Evolutionary conservation across 352 stramenopile genomes (phyloP).

Genomic region (Blastocystis sp.): DNA sequence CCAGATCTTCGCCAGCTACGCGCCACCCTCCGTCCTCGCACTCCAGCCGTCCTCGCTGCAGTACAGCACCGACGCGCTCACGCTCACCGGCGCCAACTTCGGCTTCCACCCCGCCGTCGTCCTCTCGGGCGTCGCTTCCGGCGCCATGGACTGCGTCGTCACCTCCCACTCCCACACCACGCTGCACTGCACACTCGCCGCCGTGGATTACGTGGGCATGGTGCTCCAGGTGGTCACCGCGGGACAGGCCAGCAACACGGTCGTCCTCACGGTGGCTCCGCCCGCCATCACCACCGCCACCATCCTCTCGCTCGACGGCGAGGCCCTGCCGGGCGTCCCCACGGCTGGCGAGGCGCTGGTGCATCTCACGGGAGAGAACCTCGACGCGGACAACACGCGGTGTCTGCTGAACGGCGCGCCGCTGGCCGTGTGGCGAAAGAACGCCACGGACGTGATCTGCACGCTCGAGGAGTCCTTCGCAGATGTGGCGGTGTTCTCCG

Average conservation of each 20-base stretch:
- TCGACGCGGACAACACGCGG: background rate
- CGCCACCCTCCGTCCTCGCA: background rate
- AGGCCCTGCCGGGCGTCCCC: background rate
- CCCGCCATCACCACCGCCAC: background rate
- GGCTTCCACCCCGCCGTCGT: conserved; percentile 6
- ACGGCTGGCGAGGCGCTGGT: conserved; percentile 3
- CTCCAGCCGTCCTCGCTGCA: background rate
- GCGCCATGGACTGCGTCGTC: background rate
- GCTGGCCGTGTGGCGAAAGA: background rate
- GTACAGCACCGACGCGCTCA: background rate
- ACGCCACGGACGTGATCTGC: conserved; percentile 10
- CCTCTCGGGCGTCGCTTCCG: background rate
- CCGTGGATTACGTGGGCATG: background rate
- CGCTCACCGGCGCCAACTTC: conserved; percentile 1
- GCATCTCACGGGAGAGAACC: background rate
- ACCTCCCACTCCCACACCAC: background rate
- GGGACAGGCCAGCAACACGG: conserved; percentile 10
- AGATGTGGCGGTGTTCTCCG: background rate
- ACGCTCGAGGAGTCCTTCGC: background rate
- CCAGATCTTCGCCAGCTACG: conserved; percentile 17
- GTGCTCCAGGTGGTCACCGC: background rate
- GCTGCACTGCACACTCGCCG: background rate
- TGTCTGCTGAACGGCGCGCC: conserved; percentile 1
- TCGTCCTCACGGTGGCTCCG: background rate
- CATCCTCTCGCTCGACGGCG: background rate